A percentile compares a stretch with the other conserved stretches of the same genome.
Evolutionary conservation across 768 basidiomycete species (phyloP).

Genomic region (Suillus placidus): DNA sequence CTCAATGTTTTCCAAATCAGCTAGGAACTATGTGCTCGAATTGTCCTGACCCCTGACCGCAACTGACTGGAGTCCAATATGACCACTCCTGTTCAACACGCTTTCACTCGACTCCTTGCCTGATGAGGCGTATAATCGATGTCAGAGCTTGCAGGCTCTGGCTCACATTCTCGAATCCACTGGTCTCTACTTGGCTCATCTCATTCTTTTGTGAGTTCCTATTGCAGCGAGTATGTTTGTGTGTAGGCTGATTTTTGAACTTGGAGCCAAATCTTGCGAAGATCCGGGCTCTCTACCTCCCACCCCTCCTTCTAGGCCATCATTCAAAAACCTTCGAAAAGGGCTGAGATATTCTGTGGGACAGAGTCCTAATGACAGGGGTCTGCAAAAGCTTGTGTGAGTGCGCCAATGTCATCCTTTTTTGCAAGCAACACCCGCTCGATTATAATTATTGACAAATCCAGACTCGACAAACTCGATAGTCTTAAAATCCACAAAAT

Average conservation of each 20-base stretch:
- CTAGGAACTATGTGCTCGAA: too few relatives aligned
- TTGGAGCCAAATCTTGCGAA: too few relatives aligned
- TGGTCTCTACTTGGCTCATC: background rate
- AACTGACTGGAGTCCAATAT: too few relatives aligned
- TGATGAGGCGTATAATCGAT: background rate
- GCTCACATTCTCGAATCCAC: background rate
- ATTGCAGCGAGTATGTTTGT: too few relatives aligned
- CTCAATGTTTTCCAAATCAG: background rate
- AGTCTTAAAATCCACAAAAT: background rate
- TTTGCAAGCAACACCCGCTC: background rate
- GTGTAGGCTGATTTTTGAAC: too few relatives aligned
- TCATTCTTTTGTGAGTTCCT: background rate
- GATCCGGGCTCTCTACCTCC: too few relatives aligned
- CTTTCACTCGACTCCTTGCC: background rate
- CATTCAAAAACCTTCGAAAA: too few relatives aligned
- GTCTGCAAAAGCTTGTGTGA: too few relatives aligned
- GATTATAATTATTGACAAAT: background rate
- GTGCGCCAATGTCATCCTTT: background rate
- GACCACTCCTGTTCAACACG: too few relatives aligned
- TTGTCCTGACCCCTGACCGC: background rate
- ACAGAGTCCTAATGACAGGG: too few relatives aligned
- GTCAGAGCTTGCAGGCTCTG: background rate
- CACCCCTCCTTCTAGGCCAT: too few relatives aligned
- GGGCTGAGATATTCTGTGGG: too few relatives aligned
- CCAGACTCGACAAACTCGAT: background rate